These are phyloP conservation scores for Dactylellina cionopaga DNA, from an alignment of 2,329 filamentous ascomycete species.

Conservation along the genomic window DNA sequence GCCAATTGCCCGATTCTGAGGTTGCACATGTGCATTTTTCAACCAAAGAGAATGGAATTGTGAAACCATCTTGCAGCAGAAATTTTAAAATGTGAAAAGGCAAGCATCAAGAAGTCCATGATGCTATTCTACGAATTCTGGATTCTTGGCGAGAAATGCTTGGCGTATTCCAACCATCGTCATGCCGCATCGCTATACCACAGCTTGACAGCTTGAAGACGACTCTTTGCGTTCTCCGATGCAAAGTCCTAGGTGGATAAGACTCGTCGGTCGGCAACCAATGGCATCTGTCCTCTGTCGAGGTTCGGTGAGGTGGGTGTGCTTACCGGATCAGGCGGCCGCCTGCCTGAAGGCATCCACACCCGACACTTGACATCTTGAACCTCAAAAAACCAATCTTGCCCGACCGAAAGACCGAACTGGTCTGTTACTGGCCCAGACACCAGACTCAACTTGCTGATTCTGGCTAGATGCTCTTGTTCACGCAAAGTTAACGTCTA, in stretches of 20 bases:
- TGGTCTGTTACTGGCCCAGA: slow-evolving; percentile 7
- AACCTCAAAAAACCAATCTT: slow-evolving; percentile 9
- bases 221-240: slow-evolving; percentile 41
- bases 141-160: slow-evolving; percentile 48
- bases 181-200: slow-evolving; percentile 36
- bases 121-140: slow-evolving; percentile 24
- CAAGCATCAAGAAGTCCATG: slow-evolving; percentile 12
- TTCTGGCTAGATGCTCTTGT: slow-evolving; percentile 37
- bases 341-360: slow-evolving; percentile 52
- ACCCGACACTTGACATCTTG: slow-evolving; percentile 37
- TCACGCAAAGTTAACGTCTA: slow-evolving; percentile 24
- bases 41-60: background rate
- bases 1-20: slow-evolving; percentile 26
- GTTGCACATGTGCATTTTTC: slow-evolving; percentile 33
- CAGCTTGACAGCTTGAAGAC: background rate
- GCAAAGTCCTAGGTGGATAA: slow-evolving; percentile 21
- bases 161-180: too few relatives aligned
- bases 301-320: slow-evolving; percentile 40
- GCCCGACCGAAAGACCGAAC: slow-evolving; percentile 43
- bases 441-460: slow-evolving; percentile 38
- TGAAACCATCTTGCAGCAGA: background rate
- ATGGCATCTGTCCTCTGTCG: slow-evolving; percentile 21
- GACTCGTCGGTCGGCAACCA: slow-evolving; percentile 21
- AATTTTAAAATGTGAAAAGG: slow-evolving; percentile 6
- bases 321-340: slow-evolving; percentile 51